phyloP scores from a whole-genome alignment of 225 moss, liverwort and hornwort genomes.

The Polytrichum formosum region DNA sequence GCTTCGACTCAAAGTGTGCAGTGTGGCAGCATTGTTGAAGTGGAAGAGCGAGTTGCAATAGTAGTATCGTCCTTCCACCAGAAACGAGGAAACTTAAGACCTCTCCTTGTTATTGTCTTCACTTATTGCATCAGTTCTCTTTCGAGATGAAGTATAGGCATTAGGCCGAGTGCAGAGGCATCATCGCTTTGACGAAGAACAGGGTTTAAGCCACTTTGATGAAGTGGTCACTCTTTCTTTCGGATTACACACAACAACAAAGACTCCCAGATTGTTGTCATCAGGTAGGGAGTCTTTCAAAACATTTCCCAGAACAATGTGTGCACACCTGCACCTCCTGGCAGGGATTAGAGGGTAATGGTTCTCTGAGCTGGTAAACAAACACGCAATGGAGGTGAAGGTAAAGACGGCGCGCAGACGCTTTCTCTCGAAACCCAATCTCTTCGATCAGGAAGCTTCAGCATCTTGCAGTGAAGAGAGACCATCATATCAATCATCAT shows the following conservation, averaged over 20 bases:
- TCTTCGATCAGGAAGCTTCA: slow-evolving; percentile 3
- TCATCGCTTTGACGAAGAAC: too few relatives aligned
- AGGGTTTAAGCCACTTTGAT: neutral
- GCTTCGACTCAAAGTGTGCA: too few relatives aligned
- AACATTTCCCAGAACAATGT: neutral
- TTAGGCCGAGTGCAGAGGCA: too few relatives aligned
- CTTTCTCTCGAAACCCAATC: neutral
- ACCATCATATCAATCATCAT: neutral
- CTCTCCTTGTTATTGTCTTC: too few relatives aligned
- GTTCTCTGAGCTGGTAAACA: slow-evolving; percentile 2
- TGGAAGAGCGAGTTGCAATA: too few relatives aligned
- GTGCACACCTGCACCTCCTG: neutral
- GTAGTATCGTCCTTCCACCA: too few relatives aligned
- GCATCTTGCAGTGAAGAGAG: slow-evolving; percentile 15
- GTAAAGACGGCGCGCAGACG: neutral
- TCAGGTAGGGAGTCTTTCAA: neutral
- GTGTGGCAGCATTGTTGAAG: too few relatives aligned
- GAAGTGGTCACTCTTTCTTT: neutral
- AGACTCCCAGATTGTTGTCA: too few relatives aligned
- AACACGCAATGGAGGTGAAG: neutral
- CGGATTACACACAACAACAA: neutral
- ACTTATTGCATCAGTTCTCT: too few relatives aligned
- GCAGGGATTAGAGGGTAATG: neutral
- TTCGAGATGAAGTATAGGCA: too few relatives aligned
- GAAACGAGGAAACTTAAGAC: too few relatives aligned